Conservation (phyloP, 1,284 basidiomycete species). For the Rhodotorula sp. region DNA sequence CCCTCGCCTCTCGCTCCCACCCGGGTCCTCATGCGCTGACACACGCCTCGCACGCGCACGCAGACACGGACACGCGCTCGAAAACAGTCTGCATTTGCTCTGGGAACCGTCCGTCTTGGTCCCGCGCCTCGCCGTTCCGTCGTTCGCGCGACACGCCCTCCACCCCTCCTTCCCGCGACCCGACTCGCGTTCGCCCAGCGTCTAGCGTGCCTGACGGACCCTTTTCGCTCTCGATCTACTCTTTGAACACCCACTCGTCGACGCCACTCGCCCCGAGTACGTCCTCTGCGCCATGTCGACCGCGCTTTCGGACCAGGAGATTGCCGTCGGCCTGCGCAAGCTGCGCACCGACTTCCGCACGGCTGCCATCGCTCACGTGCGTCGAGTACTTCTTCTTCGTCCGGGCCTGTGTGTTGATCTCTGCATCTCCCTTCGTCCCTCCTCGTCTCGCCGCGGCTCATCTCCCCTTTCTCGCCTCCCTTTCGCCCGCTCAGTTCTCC, state of each 20-base stretch:
- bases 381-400: not conserved
- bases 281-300: not conserved
- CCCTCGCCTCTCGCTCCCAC: too few species aligned
- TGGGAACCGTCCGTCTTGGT: too few species aligned
- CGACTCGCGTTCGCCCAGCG: too few species aligned
- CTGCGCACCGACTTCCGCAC: constrained; percentile 11
- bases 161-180: not conserved
- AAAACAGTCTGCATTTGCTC: too few species aligned
- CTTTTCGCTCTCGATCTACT: not conserved
- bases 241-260: not conserved
- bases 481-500: not conserved
- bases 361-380: constrained; percentile 12
- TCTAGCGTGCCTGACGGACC: too few species aligned
- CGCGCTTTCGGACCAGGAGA: not conserved
- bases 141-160: not conserved
- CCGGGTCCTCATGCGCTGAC: too few species aligned
- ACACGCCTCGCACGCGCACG: too few species aligned
- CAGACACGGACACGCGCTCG: too few species aligned
- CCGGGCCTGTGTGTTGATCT: too few species aligned
- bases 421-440: too few species aligned
- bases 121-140: not conserved
- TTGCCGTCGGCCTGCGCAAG: not conserved
- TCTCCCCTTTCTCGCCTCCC: not conserved
- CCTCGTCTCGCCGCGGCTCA: too few species aligned
- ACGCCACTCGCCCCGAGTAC: not conserved